Base-by-base conservation (phyloP, 352 stramenopile species). In the Phytopythium sindhum region DNA sequence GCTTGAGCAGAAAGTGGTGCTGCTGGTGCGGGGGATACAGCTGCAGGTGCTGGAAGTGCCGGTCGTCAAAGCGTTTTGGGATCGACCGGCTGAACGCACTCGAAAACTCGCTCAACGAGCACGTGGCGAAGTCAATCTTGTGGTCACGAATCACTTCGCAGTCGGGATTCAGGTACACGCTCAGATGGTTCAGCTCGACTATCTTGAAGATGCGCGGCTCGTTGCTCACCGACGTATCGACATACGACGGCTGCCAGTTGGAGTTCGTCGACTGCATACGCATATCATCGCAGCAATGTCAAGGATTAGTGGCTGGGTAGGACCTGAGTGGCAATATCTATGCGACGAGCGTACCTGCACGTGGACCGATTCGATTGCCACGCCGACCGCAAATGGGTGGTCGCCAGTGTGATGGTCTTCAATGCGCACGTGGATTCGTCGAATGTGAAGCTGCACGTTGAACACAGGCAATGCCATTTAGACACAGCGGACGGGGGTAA, bases 141-240 rank as follows among this genome's bases (percentile, higher is more conserved):
- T 75, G 68, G 41, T 89, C 78, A 21, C 70, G 72, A 28, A 90
- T 60, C 33, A 95, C 56, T 11, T 93, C 77, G 58, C 82, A 89
- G 42, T 95, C 77, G 19, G 86, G 87, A 55, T 96, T 89, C 47
- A 93, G 70, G 57, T 96, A 96, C 44, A 95, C 73, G 29, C 86
- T 95, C 41, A 96, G 65, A 50, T 96, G 88, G 64, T 96, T 95
- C 33, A 96, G 70, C 67, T 95, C 85, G 17, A 96, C 78, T 59
- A 87, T 90, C 67, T 96, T 96, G 63, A 93, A 96, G 61, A 96
- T 95, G 1, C 88, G 80, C n/a, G 86, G 84, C 54, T 94, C 88
- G 42, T 81, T 90, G 65, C 68, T 93, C 54, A 90, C 91, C 2
- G 77, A 75, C 9, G 74, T 82, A 50, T 96, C 86, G 15, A 96